Base-by-base conservation (phyloP, 2,329 filamentous ascomycete genomes). In the Colletotrichum caudatum region DNA sequence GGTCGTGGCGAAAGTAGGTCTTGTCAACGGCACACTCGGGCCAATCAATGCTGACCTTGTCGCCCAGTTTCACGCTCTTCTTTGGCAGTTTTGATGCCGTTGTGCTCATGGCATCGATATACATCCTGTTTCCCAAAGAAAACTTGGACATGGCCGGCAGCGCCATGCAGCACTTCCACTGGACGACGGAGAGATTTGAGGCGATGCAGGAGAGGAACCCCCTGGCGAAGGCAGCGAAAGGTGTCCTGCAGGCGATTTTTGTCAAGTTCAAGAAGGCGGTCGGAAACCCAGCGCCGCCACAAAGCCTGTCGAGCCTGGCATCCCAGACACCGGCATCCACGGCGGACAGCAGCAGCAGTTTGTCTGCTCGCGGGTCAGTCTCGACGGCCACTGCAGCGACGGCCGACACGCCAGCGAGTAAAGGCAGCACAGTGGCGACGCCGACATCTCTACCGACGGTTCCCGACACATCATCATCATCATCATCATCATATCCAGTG, bases 11-110 rank as follows among this genome's bases (percentile, higher is more conserved):
- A 64, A 82, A 83, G 77, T 81, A 74, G 73, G 80, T 76, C 44
- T 63, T 20, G 29, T 12, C 23, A 39, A 20, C 29, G 14, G 9
- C 53, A 20, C 20, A 26, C 5, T n/a, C 29, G 66, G 61, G 26
- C 20, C 12, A 14, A 14, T 16, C 11, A 14, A 18, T n/a, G 41
- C 39, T 58, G 18, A 58, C 59, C 53, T 20, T 8, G n/a, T 33
- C 26, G 12, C 56, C 26, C 16, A 84, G 82, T 33, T 88, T 88
- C 74, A 82, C 85, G 20, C 81, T 91, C 4, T 90, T 91, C 77
- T 90, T 90, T 64, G 88, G 88, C 64, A 90, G 88, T 8, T 91
- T 91, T 71, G 89, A 91, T 75, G 89, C 89, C 18, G 86, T 90
- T 26, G 87, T 91, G 20, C 82, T 91, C 66, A 83, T 90, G 64